Evolutionary conservation across 805 yeast species (phyloP), one percentile per base, ranked within the genome.

Genomic region (Metschnikowia santaceciliae): DNA sequence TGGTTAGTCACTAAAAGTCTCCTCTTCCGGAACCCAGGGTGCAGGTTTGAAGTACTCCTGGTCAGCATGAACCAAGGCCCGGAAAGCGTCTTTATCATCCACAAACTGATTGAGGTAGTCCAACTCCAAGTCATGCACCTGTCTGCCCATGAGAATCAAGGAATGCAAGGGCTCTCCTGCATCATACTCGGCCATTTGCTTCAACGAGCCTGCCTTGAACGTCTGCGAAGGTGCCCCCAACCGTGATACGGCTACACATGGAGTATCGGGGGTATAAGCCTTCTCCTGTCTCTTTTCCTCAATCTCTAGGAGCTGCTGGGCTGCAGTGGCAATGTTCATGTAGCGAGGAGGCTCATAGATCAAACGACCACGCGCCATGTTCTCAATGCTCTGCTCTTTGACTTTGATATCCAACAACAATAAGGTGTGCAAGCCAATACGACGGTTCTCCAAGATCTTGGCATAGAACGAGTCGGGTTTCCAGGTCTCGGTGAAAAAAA

Each of bases 331-430:
- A 56, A 94, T 90, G 54, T 83, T 80, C 99, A 92, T 92, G 71
- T 90, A 92, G 66, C 99, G 79, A 46, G 99, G 99, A 34, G 98
- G 98, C 68, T 92, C 99, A 66, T 89, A 92, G 35, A 92, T 88
- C 44, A 86, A 72, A 67, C 94, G 81, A 2, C 98, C 98, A 54
- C 96, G 80, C 43, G 96, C 95, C 83, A 92, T 81, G 66, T 91
- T 92, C 63, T 91, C 96, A 54, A 90, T 79, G 64, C 95, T 89
- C 70, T 94, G 99, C 68, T 92, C 99, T 69, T 94, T 94, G 42
- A 92, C 99, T 68, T 92, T 92, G 67, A 92, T 92, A 65, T 92
- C 99, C 45, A 92, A 75, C 53, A 92, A 76, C 36, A 92, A 80
- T 51, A 92, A 75, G 2, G 99, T 94, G 65, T 92, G 99, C 58